A percentile compares a stretch with the other conserved stretches of the same genome.
phyloP scores from a whole-genome alignment of 2,329 filamentous ascomycete genomes.

The Arthrobotrys megalospora region DNA sequence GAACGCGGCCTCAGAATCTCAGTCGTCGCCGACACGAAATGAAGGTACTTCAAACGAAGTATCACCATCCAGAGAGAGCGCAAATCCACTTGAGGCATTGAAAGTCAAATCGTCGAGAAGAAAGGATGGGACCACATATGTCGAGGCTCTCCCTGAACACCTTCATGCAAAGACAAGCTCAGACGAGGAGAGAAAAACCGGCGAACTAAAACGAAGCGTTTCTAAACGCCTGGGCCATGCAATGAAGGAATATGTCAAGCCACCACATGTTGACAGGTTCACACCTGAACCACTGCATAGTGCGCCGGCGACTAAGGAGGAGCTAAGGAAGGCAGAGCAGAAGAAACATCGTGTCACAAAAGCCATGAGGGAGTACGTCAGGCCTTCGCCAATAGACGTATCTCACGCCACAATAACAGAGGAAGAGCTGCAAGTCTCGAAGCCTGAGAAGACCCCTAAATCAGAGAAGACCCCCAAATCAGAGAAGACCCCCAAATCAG shows the following conservation, averaged over 20 bases:
- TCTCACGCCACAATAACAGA: slow-evolving; percentile 23
- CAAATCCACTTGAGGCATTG: slow-evolving; percentile 1
- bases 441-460: slow-evolving; percentile 36
- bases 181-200: slow-evolving; percentile 31
- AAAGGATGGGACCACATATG: slow-evolving; percentile 39
- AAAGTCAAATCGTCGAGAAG: slow-evolving; percentile 38
- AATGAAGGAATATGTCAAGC: slow-evolving; percentile 56
- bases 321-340: slow-evolving; percentile 21
- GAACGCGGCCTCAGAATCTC: slow-evolving; percentile 2
- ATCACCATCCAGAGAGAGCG: slow-evolving; percentile 19
- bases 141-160: slow-evolving; percentile 47
- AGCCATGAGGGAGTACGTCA: slow-evolving; percentile 50
- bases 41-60: slow-evolving; percentile 13
- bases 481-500: slow-evolving; percentile 13
- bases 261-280: slow-evolving; percentile 53
- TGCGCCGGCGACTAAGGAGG: slow-evolving; percentile 15
- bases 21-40: slow-evolving; percentile 15
- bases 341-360: slow-evolving; percentile 41
- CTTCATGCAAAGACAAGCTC: slow-evolving; percentile 37
- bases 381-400: slow-evolving; percentile 36
- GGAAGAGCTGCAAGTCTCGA: slow-evolving; percentile 10
- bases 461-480: slow-evolving; percentile 34
- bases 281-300: slow-evolving; percentile 47
- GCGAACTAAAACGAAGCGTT: slow-evolving; percentile 37
- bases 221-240: slow-evolving; percentile 48